Conservation (phyloP, 306 rosid species). For the Trifolium subterraneum region DNA sequence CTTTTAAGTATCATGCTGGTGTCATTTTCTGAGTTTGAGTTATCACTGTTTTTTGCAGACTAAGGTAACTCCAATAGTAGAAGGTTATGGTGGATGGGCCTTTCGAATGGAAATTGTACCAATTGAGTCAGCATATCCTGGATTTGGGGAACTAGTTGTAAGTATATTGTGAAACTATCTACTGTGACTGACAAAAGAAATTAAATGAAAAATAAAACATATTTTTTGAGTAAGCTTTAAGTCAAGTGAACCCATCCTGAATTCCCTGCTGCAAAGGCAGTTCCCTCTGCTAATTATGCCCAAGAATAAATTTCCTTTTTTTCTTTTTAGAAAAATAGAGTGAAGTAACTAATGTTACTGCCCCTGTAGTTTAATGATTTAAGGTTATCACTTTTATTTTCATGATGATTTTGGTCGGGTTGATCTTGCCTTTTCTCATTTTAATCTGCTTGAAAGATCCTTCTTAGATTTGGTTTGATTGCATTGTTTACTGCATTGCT, state of each 20-base stretch:
- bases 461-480: constrained; percentile 18
- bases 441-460: constrained; percentile 29
- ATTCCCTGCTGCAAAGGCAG: constrained; percentile 10
- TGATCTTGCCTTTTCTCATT: constrained; percentile 22
- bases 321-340: neutral
- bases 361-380: neutral
- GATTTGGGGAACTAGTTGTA: constrained; percentile 94
- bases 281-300: neutral
- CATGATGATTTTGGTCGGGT: neutral
- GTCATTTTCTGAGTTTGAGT: constrained; percentile 46
- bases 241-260: neutral
- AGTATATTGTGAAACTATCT: constrained; percentile 53
- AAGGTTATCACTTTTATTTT: constrained; percentile 3
- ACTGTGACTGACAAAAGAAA: constrained; percentile 22
- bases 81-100: constrained; percentile 99
- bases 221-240: neutral
- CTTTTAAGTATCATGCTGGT: constrained; percentile 12
- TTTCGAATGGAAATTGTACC: constrained; percentile 92
- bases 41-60: constrained; percentile 63
- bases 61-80: constrained; percentile 95
- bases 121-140: constrained; percentile 98
- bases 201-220: neutral
- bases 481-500: constrained; percentile 23
- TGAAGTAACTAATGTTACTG: constrained; percentile 1
- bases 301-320: neutral